These are phyloP conservation scores for Acer yangbiense DNA, from an alignment of 345 rosid genomes.

Conservation along the genomic window DNA sequence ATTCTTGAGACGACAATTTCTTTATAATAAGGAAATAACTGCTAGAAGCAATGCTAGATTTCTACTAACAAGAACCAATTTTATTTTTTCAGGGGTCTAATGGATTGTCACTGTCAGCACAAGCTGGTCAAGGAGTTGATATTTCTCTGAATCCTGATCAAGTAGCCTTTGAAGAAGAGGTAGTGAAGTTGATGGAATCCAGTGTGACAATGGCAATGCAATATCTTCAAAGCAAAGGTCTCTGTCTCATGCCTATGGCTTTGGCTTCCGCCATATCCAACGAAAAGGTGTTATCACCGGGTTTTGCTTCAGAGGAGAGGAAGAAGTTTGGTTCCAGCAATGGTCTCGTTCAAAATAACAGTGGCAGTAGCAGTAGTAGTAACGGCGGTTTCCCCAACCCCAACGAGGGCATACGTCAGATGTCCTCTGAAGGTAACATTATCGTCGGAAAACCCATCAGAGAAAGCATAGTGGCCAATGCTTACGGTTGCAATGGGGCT, in stretches of 20 bases:
- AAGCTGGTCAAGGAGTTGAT: constrained; percentile 32
- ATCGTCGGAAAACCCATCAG: constrained; percentile 16
- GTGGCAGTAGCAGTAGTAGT: constrained; percentile 22
- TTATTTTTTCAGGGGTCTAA: constrained; percentile 30
- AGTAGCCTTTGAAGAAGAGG: constrained; percentile 51
- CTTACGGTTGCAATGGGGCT: constrained; percentile 21
- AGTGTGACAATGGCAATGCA: constrained; percentile 60
- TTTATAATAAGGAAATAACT: too few relatives aligned
- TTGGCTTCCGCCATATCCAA: constrained; percentile 44
- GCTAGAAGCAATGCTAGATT: not conserved
- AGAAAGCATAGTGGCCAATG: constrained; percentile 10
- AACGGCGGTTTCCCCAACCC: constrained; percentile 26
- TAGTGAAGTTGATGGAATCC: constrained; percentile 60
- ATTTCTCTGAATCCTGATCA: constrained; percentile 38
- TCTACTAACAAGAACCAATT: not conserved
- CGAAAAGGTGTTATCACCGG: constrained; percentile 31
- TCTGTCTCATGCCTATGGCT: constrained; percentile 62
- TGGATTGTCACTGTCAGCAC: constrained; percentile 29
- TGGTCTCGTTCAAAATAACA: constrained; percentile 19
- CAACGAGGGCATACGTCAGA: constrained; percentile 6
- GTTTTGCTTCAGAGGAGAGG: constrained; percentile 22
- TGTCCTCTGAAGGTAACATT: constrained; percentile 6
- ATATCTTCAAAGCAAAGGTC: constrained; percentile 56
- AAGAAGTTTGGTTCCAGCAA: constrained; percentile 19
- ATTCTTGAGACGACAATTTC: not conserved